phyloP scores from a whole-genome alignment of 2,329 filamentous ascomycete genomes.

The Pestalotiopsis sp. region DNA sequence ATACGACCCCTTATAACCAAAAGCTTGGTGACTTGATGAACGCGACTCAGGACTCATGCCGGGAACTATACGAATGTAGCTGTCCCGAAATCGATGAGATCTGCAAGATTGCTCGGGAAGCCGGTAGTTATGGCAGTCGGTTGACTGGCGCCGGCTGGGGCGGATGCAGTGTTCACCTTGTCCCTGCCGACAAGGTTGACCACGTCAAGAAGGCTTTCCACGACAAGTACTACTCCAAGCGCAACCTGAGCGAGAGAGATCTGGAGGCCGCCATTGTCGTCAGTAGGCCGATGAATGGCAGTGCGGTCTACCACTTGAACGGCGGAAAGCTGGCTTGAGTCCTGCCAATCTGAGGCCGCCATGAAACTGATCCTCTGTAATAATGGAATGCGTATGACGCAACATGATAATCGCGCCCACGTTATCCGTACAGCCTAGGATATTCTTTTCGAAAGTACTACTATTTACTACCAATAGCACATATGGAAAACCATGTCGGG shows the following conservation, averaged over 20 bases:
- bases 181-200: constrained; percentile 80
- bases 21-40: constrained; percentile 84
- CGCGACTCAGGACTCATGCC: constrained; percentile 84
- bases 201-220: constrained; percentile 77
- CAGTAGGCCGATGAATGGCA: constrained; percentile 81
- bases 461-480: background rate
- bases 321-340: constrained; percentile 29
- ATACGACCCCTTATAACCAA: constrained; percentile 64
- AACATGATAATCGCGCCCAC: background rate
- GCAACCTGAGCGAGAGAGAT: constrained; percentile 68
- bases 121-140: constrained; percentile 82
- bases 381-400: background rate
- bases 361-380: background rate
- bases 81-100: constrained; percentile 91
- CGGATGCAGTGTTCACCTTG: constrained; percentile 91
- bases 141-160: constrained; percentile 96
- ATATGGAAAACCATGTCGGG: background rate
- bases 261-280: constrained; percentile 81
- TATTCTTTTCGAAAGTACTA: background rate
- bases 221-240: constrained; percentile 79
- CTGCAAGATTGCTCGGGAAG: constrained; percentile 75
- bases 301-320: constrained; percentile 48
- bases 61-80: constrained; percentile 87
- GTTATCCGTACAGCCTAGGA: background rate
- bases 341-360: background rate